Evolutionary conservation across 1,284 basidiomycete genomes (phyloP).

Genomic region (Boletus semigastroideus): DNA sequence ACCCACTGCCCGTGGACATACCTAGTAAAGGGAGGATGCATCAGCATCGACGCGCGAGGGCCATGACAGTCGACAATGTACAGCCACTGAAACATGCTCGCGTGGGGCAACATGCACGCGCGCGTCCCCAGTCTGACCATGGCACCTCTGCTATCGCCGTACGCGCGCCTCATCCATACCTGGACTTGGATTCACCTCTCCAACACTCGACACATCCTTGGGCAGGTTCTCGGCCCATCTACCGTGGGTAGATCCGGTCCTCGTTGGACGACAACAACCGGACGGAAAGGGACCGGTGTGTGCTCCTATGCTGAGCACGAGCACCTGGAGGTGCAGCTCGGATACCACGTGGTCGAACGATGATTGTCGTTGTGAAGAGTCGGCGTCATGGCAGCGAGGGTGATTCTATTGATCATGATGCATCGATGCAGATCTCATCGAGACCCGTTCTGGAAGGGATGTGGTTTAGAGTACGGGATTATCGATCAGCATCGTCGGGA

Average conservation of each 20-base stretch:
- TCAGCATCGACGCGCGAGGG: not conserved
- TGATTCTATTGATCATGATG: too few species aligned
- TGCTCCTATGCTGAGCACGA: slow-evolving; percentile 20
- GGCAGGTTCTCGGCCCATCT: slow-evolving; percentile 12
- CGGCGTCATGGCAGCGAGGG: too few species aligned
- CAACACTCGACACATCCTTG: slow-evolving; percentile 31
- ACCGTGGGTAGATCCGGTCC: slow-evolving; percentile 38
- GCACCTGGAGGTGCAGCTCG: slow-evolving; percentile 37
- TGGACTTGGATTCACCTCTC: slow-evolving; percentile 9
- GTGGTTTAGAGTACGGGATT: too few species aligned
- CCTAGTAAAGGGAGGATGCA: slow-evolving; percentile 23
- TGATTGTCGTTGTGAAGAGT: not conserved
- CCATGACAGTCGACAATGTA: not conserved
- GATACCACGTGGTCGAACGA: slow-evolving; percentile 28
- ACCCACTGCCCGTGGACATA: slow-evolving; percentile 48
- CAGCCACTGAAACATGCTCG: slow-evolving; percentile 37
- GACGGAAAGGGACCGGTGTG: slow-evolving; percentile 42
- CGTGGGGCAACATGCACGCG: slow-evolving; percentile 37
- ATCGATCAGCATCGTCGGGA: too few species aligned
- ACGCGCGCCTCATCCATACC: too few species aligned
- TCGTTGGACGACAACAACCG: slow-evolving; percentile 33
- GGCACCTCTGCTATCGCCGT: slow-evolving; percentile 15
- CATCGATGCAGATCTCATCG: too few species aligned
- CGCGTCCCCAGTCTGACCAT: slow-evolving; percentile 50
- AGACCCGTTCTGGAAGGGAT: too few species aligned